Evolutionary conservation across 441 rosid genomes (phyloP).

Genomic region (Gossypium schwendimanii): DNA sequence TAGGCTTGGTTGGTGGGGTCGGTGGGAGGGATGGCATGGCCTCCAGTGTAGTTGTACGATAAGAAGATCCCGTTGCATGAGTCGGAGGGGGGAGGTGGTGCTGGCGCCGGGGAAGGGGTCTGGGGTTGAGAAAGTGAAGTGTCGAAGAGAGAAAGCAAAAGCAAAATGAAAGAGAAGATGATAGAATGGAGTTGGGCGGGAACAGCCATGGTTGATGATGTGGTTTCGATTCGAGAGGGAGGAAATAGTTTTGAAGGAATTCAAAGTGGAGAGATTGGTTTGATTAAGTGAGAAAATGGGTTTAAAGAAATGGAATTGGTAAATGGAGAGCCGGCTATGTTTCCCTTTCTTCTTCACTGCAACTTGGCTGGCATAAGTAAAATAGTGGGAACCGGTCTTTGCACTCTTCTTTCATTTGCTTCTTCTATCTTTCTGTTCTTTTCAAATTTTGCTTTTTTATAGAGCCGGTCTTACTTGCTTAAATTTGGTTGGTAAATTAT

Average conservation of each 20-base stretch:
- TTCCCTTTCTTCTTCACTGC: background rate
- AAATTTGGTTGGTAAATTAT: background rate
- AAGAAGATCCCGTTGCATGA: constrained; percentile 38
- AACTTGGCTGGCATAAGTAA: background rate
- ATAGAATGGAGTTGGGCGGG: background rate
- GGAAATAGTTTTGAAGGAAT: background rate
- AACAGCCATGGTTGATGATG: constrained; percentile 12
- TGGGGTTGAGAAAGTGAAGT: constrained; percentile 26
- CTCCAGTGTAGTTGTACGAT: constrained; percentile 31
- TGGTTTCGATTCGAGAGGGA: background rate
- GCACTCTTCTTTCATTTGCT: background rate
- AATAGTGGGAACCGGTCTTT: background rate
- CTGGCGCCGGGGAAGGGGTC: constrained; percentile 19
- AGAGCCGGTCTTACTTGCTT: background rate
- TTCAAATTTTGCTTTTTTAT: too few species aligned
- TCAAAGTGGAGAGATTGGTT: background rate
- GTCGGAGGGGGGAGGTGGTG: constrained; percentile 16
- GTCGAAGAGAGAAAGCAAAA: constrained; percentile 14
- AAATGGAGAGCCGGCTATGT: background rate
- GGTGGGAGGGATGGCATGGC: constrained; percentile 35
- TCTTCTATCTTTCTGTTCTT: background rate
- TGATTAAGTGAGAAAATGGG: background rate
- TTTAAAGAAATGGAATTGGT: background rate
- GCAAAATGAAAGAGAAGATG: constrained; percentile 1
- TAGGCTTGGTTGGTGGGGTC: constrained; percentile 43